Percentiles rank a stretch among this genome's conserved stretches.
phyloP scores from a whole-genome alignment of 1,139 yeast species.

The Debaryomyces psychrophilus region DNA sequence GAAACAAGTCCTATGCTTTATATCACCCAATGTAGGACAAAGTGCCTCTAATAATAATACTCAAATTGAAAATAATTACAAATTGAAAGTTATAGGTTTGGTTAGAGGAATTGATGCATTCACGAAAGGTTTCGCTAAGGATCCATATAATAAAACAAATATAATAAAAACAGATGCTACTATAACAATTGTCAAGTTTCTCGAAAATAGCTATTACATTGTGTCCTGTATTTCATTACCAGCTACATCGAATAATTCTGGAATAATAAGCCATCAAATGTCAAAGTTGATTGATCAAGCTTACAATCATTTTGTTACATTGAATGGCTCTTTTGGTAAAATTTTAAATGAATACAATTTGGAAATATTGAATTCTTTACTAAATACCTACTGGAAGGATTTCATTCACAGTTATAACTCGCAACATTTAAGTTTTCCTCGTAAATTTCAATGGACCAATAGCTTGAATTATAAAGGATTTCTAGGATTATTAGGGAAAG shows the following conservation, averaged over 20 bases:
- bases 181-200: slow-evolving; percentile 28
- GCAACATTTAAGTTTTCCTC: slow-evolving; percentile 27
- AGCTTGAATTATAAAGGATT: slow-evolving; percentile 41
- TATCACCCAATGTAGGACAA: slow-evolving; percentile 19
- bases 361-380: slow-evolving; percentile 21
- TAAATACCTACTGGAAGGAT: slow-evolving; percentile 34
- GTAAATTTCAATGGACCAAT: slow-evolving; percentile 41
- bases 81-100: slow-evolving; percentile 38
- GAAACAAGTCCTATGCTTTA: slow-evolving; percentile 35
- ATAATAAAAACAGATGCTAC: slow-evolving; percentile 32
- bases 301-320: slow-evolving; percentile 30
- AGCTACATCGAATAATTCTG: slow-evolving; percentile 20
- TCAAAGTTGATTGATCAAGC: slow-evolving; percentile 26
- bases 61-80: slow-evolving; percentile 16
- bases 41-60: slow-evolving; percentile 8
- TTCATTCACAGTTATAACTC: slow-evolving; percentile 33
- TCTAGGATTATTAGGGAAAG: slow-evolving; percentile 32
- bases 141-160: slow-evolving; percentile 17
- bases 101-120: slow-evolving; percentile 42
- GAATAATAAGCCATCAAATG: slow-evolving; percentile 33
- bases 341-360: slow-evolving; percentile 22
- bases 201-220: slow-evolving; percentile 32
- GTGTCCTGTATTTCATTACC: slow-evolving; percentile 31
- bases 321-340: slow-evolving; percentile 29
- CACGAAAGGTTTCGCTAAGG: slow-evolving; percentile 22